Evolutionary conservation across 345 rosid species (phyloP).

Genomic region (Ceriops tagal): DNA sequence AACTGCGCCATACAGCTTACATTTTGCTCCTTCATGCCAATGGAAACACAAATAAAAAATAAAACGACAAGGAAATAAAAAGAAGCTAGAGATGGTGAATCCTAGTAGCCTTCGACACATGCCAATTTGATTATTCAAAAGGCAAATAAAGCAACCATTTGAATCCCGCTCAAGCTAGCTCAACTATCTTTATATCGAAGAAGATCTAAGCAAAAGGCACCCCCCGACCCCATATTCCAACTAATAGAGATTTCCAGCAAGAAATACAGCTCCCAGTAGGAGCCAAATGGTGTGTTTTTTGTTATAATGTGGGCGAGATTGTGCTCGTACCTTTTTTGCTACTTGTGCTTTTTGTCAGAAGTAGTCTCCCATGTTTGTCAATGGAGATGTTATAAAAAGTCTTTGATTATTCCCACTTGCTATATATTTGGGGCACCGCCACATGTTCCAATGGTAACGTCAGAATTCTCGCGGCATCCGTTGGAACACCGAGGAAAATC

Average conservation of each 20-base stretch:
- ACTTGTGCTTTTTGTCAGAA: slow-evolving; percentile 18
- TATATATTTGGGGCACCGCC: slow-evolving; percentile 36
- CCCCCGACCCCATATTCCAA: background rate
- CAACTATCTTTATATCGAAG: too few species aligned
- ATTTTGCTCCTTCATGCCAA: too few species aligned
- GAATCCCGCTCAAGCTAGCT: too few species aligned
- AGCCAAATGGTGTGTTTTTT: slow-evolving; percentile 1
- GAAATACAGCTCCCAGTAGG: background rate
- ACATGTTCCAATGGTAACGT: slow-evolving; percentile 23
- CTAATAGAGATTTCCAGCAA: background rate
- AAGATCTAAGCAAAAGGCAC: too few species aligned
- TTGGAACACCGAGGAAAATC: background rate
- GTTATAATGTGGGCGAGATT: background rate
- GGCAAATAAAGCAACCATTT: too few species aligned
- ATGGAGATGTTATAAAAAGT: slow-evolving; percentile 6
- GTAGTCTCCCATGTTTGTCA: background rate
- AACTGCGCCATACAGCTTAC: too few species aligned
- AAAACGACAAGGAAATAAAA: too few species aligned
- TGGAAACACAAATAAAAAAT: too few species aligned
- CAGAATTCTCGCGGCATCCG: background rate
- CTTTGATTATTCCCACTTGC: background rate
- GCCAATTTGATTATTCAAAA: too few species aligned
- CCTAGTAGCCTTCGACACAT: too few species aligned
- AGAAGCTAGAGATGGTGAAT: too few species aligned
- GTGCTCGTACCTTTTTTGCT: slow-evolving; percentile 3